Conservation (phyloP, 331 rosid species). For the Telfairia occidentalis region DNA sequence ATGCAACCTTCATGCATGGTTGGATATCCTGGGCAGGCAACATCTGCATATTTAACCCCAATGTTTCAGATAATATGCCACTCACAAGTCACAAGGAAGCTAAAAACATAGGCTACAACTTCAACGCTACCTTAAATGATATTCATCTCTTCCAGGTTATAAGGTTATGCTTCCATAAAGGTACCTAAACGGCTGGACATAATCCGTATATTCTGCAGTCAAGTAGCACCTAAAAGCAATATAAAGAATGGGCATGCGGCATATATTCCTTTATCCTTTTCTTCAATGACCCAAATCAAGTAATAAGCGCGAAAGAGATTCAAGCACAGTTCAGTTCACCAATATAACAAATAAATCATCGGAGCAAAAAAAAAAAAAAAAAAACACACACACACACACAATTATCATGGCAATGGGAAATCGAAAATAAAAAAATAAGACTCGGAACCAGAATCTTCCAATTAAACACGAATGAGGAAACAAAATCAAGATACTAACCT, state of each 20-base stretch:
- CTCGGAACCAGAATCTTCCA: neutral
- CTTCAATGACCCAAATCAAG: neutral
- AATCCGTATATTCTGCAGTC: slow-evolving; percentile 8
- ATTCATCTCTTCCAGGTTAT: neutral
- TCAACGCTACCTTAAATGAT: neutral
- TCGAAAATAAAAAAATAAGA: neutral
- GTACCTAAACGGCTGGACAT: neutral
- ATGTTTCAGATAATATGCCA: neutral
- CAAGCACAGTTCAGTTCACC: neutral
- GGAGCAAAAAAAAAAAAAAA: neutral
- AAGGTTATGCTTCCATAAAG: neutral
- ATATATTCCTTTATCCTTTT: neutral
- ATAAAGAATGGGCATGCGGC: neutral
- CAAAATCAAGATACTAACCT: slow-evolving; percentile 26
- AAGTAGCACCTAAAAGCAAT: neutral
- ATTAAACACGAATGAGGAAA: neutral
- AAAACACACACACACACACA: too few species aligned
- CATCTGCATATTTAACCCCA: neutral
- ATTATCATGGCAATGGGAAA: neutral
- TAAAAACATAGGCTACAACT: neutral
- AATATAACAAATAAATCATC: neutral
- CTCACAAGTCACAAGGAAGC: neutral
- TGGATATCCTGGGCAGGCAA: neutral
- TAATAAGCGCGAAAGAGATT: neutral
- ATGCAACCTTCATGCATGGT: neutral